Evolutionary conservation across 768 basidiomycete species (phyloP), one percentile per base, ranked within the genome.

Genomic region (Mycena latifolia): DNA sequence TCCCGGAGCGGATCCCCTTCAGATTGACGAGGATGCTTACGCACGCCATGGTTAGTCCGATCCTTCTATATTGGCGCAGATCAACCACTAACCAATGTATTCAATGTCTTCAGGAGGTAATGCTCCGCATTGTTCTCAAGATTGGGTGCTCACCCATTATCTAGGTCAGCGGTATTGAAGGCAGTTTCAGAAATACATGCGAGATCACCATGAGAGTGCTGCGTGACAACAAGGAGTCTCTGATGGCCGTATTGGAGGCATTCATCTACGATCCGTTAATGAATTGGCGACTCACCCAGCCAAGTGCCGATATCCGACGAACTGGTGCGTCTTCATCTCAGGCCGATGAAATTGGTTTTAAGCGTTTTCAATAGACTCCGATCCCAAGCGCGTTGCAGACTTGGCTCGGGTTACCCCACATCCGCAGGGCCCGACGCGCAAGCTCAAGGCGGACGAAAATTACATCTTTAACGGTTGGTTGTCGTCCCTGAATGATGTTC

Each of bases 191-290:
- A 73, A 92, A 91, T 68, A 96, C 94, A 11, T 98, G 95, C 84
- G 96, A 98, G 74, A 96, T 96, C 63, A 94, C 95, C n/a, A 99
- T 99, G 97, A 86, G 88, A 60, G 98, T 99, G 7, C 80, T 99
- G 61, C 92, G 98, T 31, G 94, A 93, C 63, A 99, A 99, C 81
- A 96, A 96, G 79, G 98, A 99, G 77, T 98, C 96, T n/a, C 82
- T 99, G 64, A 95, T 99, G 94, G 98, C 98, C 7, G 97, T 99
- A 22, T 84, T 99, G 29, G 98, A 99, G 77, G 97, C 98, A 9
- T 99, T 99, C 75, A 96, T 99, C 11, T 98, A 99, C 72, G 98
- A 99, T 74, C 98, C 98, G 15, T 81, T 99, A 61, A 96, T 99
- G 82, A 97, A 95, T 73, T 99, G 96, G 96, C 88, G 96, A 71